These are phyloP conservation scores for Eimeria brunetti DNA, from an alignment of 169 alveolate genomes.

Conservation along the genomic window DNA sequence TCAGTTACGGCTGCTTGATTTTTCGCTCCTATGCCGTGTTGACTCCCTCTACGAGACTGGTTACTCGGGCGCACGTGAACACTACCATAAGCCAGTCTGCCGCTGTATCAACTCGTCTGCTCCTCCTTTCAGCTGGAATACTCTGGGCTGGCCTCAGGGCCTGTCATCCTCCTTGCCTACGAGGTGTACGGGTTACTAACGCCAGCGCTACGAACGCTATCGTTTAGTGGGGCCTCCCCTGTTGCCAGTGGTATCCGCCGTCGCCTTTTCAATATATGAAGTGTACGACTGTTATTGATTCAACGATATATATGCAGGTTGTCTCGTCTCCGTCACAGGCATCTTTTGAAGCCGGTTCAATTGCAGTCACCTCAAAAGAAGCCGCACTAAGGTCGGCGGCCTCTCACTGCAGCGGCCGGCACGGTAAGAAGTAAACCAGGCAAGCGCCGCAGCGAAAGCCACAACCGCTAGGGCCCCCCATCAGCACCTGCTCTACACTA, in stretches of 20 bases:
- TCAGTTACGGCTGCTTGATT: not conserved
- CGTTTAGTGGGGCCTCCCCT: not conserved
- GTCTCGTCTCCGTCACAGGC: not conserved
- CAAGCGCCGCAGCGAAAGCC: not conserved
- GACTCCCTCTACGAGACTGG: not conserved
- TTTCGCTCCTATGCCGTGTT: not conserved
- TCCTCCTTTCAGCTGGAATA: not conserved
- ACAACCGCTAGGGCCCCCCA: not conserved
- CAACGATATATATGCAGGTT: not conserved
- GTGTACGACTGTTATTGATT: too few species aligned
- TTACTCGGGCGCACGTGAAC: not conserved
- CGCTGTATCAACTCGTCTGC: not conserved
- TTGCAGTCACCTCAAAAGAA: not conserved
- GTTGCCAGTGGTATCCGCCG: not conserved
- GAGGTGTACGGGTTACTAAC: not conserved
- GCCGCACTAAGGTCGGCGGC: not conserved
- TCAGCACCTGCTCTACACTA: constrained; percentile 13
- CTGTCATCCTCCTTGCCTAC: not conserved
- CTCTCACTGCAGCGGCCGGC: not conserved
- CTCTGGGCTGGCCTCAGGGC: not conserved
- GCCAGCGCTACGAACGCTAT: not conserved
- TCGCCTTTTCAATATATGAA: not conserved
- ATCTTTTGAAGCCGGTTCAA: not conserved
- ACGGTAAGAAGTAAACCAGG: not conserved
- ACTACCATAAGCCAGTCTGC: not conserved